Percentiles rank a stretch among this genome's conserved stretches.
Evolutionary conservation across 257 asterid species (phyloP).

Genomic region (Anisodus tanguticus): DNA sequence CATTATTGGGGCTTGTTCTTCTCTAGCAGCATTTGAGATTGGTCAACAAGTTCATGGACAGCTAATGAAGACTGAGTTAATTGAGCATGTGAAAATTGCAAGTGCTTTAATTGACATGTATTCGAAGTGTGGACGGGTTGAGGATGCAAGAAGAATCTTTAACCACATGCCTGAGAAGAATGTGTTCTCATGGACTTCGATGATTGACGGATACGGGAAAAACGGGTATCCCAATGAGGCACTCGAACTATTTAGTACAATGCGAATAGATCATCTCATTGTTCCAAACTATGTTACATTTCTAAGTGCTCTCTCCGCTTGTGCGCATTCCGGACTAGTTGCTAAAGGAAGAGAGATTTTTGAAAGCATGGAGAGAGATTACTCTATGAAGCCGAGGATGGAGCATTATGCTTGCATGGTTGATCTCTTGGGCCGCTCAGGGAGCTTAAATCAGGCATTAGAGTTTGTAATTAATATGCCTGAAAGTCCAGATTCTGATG

Average conservation of each 20-base stretch:
- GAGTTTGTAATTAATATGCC: slow-evolving; percentile 69
- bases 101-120: slow-evolving; percentile 93
- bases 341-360: slow-evolving; percentile 65
- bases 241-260: slow-evolving; percentile 58
- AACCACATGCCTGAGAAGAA: slow-evolving; percentile 69
- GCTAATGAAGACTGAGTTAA: slow-evolving; percentile 55
- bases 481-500: slow-evolving; percentile 73
- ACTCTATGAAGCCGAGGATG: slow-evolving; percentile 78
- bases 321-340: slow-evolving; percentile 87
- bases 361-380: slow-evolving; percentile 58
- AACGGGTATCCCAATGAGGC: slow-evolving; percentile 76
- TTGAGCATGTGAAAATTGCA: slow-evolving; percentile 62
- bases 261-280: slow-evolving; percentile 44
- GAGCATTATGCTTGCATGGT: slow-evolving; percentile 93
- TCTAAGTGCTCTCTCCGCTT: slow-evolving; percentile 79
- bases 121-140: slow-evolving; percentile 77
- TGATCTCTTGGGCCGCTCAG: slow-evolving; percentile 87
- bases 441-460: slow-evolving; percentile 65
- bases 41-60: slow-evolving; percentile 84
- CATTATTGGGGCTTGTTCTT: slow-evolving; percentile 88
- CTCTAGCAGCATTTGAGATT: slow-evolving; percentile 63
- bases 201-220: slow-evolving; percentile 95
- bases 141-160: slow-evolving; percentile 70
- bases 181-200: slow-evolving; percentile 90
- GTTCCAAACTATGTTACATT: slow-evolving; percentile 79